Percentiles rank a stretch among this genome's conserved stretches.
Evolutionary conservation across 306 rosid species (phyloP).

Genomic region (Vachellia pachyceras): DNA sequence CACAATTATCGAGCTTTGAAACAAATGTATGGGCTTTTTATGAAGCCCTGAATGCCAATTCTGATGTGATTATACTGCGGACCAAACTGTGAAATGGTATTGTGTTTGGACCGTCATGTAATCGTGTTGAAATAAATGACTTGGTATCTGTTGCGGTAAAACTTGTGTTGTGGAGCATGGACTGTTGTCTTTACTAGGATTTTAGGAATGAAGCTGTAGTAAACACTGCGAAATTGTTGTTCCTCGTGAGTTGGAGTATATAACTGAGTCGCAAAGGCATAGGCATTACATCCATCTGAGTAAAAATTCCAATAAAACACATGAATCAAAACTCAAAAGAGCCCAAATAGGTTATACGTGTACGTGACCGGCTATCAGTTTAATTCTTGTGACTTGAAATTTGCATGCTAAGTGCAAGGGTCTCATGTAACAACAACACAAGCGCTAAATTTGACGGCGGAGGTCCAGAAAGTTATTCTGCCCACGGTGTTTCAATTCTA

Average conservation of each 20-base stretch:
- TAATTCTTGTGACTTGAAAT: too few relatives aligned
- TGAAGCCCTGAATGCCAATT: neutral
- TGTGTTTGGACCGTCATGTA: neutral
- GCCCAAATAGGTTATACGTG: neutral
- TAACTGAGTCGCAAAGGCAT: too few relatives aligned
- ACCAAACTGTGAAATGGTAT: constrained; percentile 1
- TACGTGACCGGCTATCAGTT: neutral
- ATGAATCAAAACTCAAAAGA: neutral
- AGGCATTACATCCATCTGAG: too few relatives aligned
- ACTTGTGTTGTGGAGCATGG: neutral
- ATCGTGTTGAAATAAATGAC: neutral
- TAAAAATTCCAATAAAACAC: neutral
- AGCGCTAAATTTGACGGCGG: too few relatives aligned
- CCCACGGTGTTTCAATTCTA: too few relatives aligned
- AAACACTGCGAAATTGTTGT: neutral
- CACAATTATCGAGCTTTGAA: neutral
- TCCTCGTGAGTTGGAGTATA: neutral
- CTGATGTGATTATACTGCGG: neutral
- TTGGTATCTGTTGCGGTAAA: neutral
- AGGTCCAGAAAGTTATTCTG: too few relatives aligned
- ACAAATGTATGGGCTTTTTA: neutral
- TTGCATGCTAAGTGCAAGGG: neutral
- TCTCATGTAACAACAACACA: neutral
- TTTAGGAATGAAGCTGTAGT: neutral
- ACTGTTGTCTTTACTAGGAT: neutral